Evolutionary conservation across 257 asterid genomes (phyloP).

Genomic region (Anisodus tanguticus): DNA sequence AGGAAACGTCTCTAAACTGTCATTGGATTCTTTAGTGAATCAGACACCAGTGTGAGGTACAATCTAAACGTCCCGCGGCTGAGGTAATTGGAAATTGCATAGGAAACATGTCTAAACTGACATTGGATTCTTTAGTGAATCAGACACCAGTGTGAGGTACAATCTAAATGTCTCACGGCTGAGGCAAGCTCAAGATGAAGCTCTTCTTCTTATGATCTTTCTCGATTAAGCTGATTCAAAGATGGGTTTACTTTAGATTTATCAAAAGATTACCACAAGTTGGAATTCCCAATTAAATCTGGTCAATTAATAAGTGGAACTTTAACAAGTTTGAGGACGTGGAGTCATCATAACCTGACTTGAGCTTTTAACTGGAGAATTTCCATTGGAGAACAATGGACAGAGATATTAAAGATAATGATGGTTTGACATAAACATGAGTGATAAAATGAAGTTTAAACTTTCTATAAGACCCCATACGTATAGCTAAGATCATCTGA

Average conservation of each 20-base stretch:
- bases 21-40: neutral
- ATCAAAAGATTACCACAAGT: neutral
- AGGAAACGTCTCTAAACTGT: neutral
- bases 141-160: neutral
- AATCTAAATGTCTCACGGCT: neutral
- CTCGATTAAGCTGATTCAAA: neutral
- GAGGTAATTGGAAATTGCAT: constrained; percentile 1
- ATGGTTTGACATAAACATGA: neutral
- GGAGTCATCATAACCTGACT: neutral
- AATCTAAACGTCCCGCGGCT: neutral
- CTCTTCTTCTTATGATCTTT: neutral
- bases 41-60: neutral
- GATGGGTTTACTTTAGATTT: neutral
- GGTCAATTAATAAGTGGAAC: neutral
- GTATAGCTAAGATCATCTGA: neutral
- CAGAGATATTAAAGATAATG: constrained; percentile 6
- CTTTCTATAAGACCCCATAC: constrained; percentile 10
- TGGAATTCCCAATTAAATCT: constrained; percentile 2
- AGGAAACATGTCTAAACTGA: neutral
- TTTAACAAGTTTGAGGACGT: constrained; percentile 11
- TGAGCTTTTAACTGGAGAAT: neutral
- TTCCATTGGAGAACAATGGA: neutral
- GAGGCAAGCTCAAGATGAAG: neutral
- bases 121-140: neutral
- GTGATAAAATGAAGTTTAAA: neutral